A percentile compares a stretch with the other conserved stretches of the same genome.
These are phyloP conservation scores for Naegleria gruberi DNA, from an alignment of 208 protist species.

Conservation along the genomic window DNA sequence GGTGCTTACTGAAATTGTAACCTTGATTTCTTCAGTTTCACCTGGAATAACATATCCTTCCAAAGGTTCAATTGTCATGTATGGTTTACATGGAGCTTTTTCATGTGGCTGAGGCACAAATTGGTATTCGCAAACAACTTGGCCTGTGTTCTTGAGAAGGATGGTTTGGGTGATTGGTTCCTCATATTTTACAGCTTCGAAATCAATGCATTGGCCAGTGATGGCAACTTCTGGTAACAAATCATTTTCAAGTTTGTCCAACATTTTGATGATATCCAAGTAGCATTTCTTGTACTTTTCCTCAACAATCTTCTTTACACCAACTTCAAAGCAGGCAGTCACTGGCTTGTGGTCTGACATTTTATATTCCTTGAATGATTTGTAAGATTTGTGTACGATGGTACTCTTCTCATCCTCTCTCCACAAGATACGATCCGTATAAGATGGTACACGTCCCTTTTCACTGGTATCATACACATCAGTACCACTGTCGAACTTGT, in stretches of 20 bases:
- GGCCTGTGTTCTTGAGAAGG: not conserved
- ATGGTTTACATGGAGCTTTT: not conserved
- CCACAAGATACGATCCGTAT: conserved; percentile 68
- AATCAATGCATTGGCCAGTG: not conserved
- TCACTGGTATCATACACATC: conserved; percentile 75
- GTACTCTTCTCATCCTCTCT: conserved; percentile 37
- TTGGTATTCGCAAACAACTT: conserved; percentile 17
- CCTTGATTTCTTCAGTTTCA: conserved; percentile 9
- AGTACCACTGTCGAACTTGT: conserved; percentile 55
- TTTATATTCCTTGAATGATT: not conserved
- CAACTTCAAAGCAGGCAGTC: not conserved
- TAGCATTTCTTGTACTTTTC: conserved; percentile 10
- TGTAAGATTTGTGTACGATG: not conserved
- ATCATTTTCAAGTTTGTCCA: conserved; percentile 23
- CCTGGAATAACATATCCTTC: not conserved
- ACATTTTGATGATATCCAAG: conserved; percentile 11
- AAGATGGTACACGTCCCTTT: conserved; percentile 73
- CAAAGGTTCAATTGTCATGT: not conserved
- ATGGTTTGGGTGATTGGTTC: not conserved
- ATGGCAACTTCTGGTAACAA: not conserved
- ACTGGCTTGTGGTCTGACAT: conserved; percentile 22
- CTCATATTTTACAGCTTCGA: conserved; percentile 3
- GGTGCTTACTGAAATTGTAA: not conserved
- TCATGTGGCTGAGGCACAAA: conserved; percentile 6
- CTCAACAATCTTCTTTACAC: not conserved